Evolutionary conservation across 768 basidiomycete genomes (phyloP), one percentile per base, ranked within the genome.

Genomic region (Leccinum subtestaceum): DNA sequence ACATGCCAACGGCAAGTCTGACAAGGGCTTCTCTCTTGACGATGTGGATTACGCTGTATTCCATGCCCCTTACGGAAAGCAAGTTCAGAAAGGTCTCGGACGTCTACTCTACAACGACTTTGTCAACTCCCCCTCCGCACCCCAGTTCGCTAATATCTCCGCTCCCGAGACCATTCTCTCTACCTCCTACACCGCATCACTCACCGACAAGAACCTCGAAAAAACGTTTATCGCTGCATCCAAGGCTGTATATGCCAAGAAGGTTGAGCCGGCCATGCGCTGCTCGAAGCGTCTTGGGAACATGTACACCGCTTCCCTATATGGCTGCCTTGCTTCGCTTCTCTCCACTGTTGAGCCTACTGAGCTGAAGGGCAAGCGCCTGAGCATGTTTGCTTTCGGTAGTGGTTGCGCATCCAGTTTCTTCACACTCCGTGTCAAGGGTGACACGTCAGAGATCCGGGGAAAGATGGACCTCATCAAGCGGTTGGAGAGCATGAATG

Each of bases 11-110:
- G 62, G 61, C 56, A 63, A 70, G 43, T 58, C 63, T 31, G 72
- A 76, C 10, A 59, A 60, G 1, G 72, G 70, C 25, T 91, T 93
- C 77, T 89, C 90, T 8, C 81, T 93, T 49, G 86, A 89, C 54
- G 83, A 86, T 65, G 83, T 97, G 68, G 96, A 98, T 77, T 98
- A 93, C 72, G 82, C 89, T 63, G 86, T 95, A 67, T 95, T 98
- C 86, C 97, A 99, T 81, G 89, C 88, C 59, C 97, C 97, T 0
- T 99, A 98, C 75, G 96, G 97, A 78, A 99, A 99, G 80, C 91
- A 97, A 72, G 95, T 97, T 56, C 91, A 96, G 74, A 99, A 98
- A 78, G 95, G 93, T 48, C 89, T 96, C 72, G 96, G 92, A 38
- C 91, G 97, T 59, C 78, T 98, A 72, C 78, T 88, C 68, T 95